Evolutionary conservation across 2,329 filamentous ascomycete species (phyloP).

Genomic region (Sclerotinia nivalis): DNA sequence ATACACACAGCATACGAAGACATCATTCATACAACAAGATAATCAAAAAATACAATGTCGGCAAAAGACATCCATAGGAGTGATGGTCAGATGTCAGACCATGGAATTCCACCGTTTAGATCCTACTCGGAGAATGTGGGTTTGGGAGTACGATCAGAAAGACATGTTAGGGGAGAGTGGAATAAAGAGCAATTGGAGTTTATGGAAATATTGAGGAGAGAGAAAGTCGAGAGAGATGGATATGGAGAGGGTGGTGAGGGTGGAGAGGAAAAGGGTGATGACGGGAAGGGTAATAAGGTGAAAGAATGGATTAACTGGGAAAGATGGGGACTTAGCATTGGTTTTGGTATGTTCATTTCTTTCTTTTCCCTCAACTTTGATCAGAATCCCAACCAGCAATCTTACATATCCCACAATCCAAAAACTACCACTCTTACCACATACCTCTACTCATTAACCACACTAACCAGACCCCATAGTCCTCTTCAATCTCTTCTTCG

Average conservation of each 20-base stretch:
- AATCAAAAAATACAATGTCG: background rate
- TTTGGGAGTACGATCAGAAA: too few species aligned
- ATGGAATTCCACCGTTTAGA: too few species aligned
- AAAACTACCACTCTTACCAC: background rate
- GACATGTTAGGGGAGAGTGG: background rate
- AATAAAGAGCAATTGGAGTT: background rate
- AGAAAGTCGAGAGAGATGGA: too few species aligned
- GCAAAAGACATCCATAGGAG: background rate
- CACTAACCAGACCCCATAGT: slow-evolving; percentile 18
- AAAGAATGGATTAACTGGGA: background rate
- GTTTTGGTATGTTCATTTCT: background rate
- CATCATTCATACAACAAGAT: background rate
- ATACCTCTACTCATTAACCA: background rate
- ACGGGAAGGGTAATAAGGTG: background rate
- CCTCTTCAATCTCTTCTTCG: slow-evolving; percentile 27
- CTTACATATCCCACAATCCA: background rate
- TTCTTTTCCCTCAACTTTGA: background rate
- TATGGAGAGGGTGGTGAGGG: background rate
- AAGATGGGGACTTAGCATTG: background rate
- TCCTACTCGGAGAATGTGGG: too few species aligned
- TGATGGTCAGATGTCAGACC: too few species aligned
- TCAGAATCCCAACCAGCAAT: too few species aligned
- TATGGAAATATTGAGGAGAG: background rate
- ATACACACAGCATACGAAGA: background rate
- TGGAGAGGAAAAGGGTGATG: background rate